phyloP scores from a whole-genome alignment of 2,329 filamentous ascomycete species.

The Diaporthe eres region DNA sequence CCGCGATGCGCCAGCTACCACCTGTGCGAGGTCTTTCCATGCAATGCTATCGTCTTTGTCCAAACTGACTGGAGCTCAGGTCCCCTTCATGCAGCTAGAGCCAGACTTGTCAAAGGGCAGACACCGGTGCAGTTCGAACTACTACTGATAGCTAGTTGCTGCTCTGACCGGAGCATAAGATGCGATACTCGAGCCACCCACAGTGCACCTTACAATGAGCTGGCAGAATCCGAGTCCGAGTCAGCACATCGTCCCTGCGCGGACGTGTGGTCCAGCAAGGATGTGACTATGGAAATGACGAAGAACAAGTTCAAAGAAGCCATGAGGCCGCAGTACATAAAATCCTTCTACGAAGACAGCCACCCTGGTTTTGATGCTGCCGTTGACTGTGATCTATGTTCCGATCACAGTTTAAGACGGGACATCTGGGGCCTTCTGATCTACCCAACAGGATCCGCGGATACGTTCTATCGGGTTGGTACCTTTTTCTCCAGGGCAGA shows the following conservation, averaged over 20 bases:
- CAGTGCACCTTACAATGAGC: no score
- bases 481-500: neutral
- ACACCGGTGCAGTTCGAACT: neutral
- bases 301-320: neutral
- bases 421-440: constrained; percentile 11
- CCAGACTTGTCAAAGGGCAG: no score
- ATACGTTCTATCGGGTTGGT: neutral
- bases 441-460: neutral
- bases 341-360: neutral
- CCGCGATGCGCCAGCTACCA: no score
- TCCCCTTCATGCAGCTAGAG: no score
- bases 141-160: neutral
- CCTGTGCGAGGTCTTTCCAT: no score
- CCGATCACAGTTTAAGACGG: neutral
- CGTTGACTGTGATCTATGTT: neutral
- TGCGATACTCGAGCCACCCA: no score
- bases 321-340: no score
- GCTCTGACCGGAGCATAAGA: neutral
- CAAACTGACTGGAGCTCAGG: no score
- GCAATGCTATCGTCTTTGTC: no score
- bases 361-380: neutral
- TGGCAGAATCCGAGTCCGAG: no score
- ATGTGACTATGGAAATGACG: neutral
- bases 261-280: no score
- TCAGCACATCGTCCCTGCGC: no score